Conservation (phyloP, 306 rosid genomes). For the Trifolium dubium region DNA sequence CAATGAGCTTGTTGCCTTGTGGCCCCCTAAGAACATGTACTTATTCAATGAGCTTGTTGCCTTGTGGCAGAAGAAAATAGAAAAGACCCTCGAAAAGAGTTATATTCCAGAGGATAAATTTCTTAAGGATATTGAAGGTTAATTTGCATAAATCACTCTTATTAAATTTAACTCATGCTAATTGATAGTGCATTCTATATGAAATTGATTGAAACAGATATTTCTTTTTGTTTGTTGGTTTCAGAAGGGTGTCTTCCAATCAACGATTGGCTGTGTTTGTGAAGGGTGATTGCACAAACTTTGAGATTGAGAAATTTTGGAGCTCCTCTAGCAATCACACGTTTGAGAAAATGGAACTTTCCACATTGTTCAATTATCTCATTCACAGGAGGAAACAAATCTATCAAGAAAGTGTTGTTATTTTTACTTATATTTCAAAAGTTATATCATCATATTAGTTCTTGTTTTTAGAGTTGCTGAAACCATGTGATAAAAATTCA, state of each 20-base stretch:
- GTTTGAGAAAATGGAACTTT: slow-evolving; percentile 82
- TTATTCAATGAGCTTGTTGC: slow-evolving; percentile 81
- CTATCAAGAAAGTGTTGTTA: slow-evolving; percentile 46
- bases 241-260: slow-evolving; percentile 79
- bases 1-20: too few relatives aligned
- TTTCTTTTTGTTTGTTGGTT: slow-evolving; percentile 1
- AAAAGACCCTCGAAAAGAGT: slow-evolving; percentile 65
- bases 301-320: slow-evolving; percentile 78
- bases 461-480: too few relatives aligned
- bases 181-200: background rate
- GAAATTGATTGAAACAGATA: background rate
- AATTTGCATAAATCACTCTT: background rate
- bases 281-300: slow-evolving; percentile 90
- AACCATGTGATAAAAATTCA: too few relatives aligned
- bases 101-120: slow-evolving; percentile 72
- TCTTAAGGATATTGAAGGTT: slow-evolving; percentile 79
- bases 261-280: slow-evolving; percentile 68
- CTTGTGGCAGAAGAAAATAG: slow-evolving; percentile 90
- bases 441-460: too few relatives aligned
- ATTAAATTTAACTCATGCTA: background rate
- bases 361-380: slow-evolving; percentile 89
- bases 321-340: too few relatives aligned
- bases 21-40: slow-evolving; percentile 72
- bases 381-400: slow-evolving; percentile 69
- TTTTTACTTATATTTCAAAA: too few relatives aligned